Base-by-base conservation (phyloP, 768 basidiomycete species). In the Serpula lacrymans region DNA sequence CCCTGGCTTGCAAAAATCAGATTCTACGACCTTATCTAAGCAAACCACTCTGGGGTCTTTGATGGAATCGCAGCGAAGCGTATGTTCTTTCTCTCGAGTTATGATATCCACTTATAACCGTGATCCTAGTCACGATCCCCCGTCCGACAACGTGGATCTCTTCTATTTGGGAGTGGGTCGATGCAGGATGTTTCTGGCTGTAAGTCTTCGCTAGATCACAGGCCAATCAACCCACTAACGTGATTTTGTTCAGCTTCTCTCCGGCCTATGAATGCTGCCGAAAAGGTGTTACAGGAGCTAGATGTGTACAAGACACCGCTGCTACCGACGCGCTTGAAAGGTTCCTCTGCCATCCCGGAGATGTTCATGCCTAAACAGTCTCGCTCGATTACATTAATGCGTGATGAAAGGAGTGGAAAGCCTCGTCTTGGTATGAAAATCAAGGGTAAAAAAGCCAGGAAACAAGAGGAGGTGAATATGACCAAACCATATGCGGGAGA, bases 241-340 rank as follows among this genome's bases (percentile, higher is more conserved):
- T 43, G 55, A 47, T 47, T 30, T 21, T 31, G 13, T 39, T 20
- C 14, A 53, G 51, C 63, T 45, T 56, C 53, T 28, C 38, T 48
- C n/a, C 60, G 55, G 48, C 65, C 67, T 12, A 57, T 65, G 49
- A 77, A 70, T 31, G 69, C 78, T 13, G 80, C 84, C 14, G 82
- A 87, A 62, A 71, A 73, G 43, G 80, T 80, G 12, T 67, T 89
- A 5, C 79, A 82, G 30, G 81, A 84, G 50, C 65, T 87, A 32
- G 85, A 88, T 47, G 71, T 84, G 22, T 89, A 88, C 68, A 84
- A 82, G 63, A 89, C 84, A 1, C 87, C 87, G 5, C 71, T 89
- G 32, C 51, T 88, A 12, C 84, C 87, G 9, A 79, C 82, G n/a
- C 71, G 72, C 14, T 58, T 51, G 47, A 71, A 51, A 54, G 69